phyloP scores from a whole-genome alignment of 495 filamentous ascomycete genomes.

The Sphaerosporella brunnea region DNA sequence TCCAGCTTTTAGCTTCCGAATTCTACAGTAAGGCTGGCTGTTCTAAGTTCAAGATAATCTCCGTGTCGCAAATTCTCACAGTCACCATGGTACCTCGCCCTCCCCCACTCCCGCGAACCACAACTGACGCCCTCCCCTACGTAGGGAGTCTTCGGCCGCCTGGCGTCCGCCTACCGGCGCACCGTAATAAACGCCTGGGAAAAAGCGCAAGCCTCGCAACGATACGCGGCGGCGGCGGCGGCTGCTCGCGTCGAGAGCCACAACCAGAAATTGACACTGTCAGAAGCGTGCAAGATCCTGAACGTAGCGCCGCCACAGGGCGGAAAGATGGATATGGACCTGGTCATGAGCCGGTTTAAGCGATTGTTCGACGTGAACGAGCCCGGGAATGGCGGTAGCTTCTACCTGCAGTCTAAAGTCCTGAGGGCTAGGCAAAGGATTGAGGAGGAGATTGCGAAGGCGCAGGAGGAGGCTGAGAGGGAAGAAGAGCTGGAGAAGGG shows the following conservation, averaged over 20 bases:
- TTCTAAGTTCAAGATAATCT: too few relatives aligned
- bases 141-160: background rate
- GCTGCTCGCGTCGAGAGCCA: constrained; percentile 29
- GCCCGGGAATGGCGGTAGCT: constrained; percentile 84
- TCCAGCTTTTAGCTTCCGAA: too few relatives aligned
- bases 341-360: constrained; percentile 76
- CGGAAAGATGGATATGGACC: constrained; percentile 57
- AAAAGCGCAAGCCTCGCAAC: constrained; percentile 69
- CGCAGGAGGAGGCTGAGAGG: constrained; percentile 34
- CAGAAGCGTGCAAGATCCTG: constrained; percentile 93
- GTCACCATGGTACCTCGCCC: constrained; percentile 1
- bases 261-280: constrained; percentile 59
- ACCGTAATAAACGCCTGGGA: constrained; percentile 51
- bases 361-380: constrained; percentile 85
- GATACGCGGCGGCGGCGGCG: constrained; percentile 53
- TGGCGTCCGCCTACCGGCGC: background rate
- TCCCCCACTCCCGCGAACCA: background rate
- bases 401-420: constrained; percentile 96
- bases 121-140: background rate
- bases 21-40: too few relatives aligned
- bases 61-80: too few relatives aligned
- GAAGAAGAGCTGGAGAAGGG: constrained; percentile 62
- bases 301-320: constrained; percentile 78
- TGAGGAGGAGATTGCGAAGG: constrained; percentile 55
- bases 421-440: constrained; percentile 77